Evolutionary conservation across 2,329 filamentous ascomycete species (phyloP).

Genomic region (Xylaria hypoxylon): DNA sequence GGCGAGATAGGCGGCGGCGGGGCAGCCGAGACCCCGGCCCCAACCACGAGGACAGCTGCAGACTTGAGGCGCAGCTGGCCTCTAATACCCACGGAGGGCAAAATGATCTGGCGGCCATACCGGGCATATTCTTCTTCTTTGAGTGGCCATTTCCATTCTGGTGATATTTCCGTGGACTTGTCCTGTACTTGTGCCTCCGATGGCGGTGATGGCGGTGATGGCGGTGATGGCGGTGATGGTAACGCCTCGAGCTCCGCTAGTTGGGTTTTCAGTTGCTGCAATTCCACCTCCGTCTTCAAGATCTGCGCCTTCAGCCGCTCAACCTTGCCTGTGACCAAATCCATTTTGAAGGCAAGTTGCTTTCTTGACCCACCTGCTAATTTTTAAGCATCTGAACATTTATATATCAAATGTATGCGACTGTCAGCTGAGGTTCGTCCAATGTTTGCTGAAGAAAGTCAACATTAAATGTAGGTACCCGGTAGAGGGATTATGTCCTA

Average conservation of each 20-base stretch:
- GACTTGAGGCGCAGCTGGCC: constrained; percentile 80
- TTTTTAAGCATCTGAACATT: not conserved
- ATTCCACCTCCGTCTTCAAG: constrained; percentile 59
- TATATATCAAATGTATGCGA: not conserved
- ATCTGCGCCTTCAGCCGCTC: constrained; percentile 62
- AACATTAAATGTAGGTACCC: no score
- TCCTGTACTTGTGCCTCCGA: constrained; percentile 3
- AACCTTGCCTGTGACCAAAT: constrained; percentile 41
- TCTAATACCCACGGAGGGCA: constrained; percentile 81
- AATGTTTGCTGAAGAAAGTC: no score
- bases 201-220: constrained; percentile 24
- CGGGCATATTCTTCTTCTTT: constrained; percentile 79
- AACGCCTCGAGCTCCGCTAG: constrained; percentile 57
- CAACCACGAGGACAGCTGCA: constrained; percentile 81
- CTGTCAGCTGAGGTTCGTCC: not conserved
- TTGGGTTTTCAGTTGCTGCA: constrained; percentile 59
- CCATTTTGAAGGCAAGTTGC: constrained; percentile 47
- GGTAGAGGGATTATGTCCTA: no score
- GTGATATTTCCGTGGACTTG: constrained; percentile 1
- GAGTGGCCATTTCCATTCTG: constrained; percentile 73
- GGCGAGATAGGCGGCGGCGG: constrained; percentile 91
- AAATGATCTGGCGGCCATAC: constrained; percentile 91
- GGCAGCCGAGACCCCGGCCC: constrained; percentile 92
- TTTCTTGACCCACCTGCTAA: not conserved
- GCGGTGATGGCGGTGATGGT: constrained; percentile 24